Base-by-base conservation (phyloP, 2,329 filamentous ascomycete species). In the Coniochaeta pulveracea region DNA sequence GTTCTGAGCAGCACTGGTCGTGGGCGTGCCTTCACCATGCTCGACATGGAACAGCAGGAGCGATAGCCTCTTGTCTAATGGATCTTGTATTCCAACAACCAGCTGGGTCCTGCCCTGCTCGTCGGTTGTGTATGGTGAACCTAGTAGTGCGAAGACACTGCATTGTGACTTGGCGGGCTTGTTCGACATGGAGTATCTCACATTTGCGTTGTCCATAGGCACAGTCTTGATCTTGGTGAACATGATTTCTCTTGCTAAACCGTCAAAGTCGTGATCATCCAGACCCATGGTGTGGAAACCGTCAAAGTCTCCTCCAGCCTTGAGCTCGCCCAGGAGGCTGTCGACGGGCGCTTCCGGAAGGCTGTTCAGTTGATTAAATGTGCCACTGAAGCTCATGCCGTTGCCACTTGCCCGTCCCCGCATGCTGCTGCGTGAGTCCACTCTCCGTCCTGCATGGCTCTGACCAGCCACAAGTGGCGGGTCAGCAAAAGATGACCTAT, bases 401-500 rank as follows among this genome's bases (percentile, higher is more conserved):
- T 57, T 59, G 14, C 63, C 59, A 34, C 83, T 88, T 28, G 63
- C 63, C 26, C 83, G 72, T 22, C 70, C 66, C 35, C 74, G 72
- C 34, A 73, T 66, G 34, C 69, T 76, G 19, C 81, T 80, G 41
- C 91, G 72, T 2, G 88, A 93, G 34, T 91, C 79, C 6, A 75
- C 69, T 38, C 80, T 72, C 42, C 80, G 74, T 10, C 66, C 64
- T 21, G 8, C 17, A 19, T 31, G 28, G n/a, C n/a, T n/a, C 0
- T 59, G 54, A 9, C 51, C 55, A 7, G 58, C 46, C 7, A 57
- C 49, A 3, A 53, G 64, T 42, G 51, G 56, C 51, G 69, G 72
- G 31, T 94, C 86, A 18, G 77, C 71, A 49, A 93, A 93, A n/a
- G 78, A 71, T 1, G 78, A 69, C 46, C 83, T 72, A 44, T 93